A percentile compares a stretch with the other conserved stretches of the same genome.
Conservation (phyloP, 2,329 filamentous ascomycete species). For the Escovopsis sp. region DNA sequence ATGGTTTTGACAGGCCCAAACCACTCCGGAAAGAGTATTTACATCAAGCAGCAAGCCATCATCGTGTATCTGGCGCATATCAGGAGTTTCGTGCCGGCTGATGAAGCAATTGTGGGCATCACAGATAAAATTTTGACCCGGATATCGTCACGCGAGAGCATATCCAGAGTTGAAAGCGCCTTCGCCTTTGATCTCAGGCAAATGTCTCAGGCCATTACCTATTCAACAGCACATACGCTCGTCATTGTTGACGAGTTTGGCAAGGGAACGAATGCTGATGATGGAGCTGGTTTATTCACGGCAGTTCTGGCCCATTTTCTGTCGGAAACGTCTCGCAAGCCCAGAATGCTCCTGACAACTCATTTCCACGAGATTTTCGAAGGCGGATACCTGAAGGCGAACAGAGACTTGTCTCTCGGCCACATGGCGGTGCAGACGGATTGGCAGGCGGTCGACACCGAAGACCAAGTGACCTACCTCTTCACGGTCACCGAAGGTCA, state of each 20-base stretch:
- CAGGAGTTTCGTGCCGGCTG: constrained; percentile 80
- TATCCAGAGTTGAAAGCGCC: constrained; percentile 43
- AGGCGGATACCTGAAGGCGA: constrained; percentile 36
- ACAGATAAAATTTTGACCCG: constrained; percentile 89
- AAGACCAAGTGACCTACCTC: constrained; percentile 57
- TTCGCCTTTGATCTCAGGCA: constrained; percentile 76
- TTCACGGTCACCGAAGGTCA: constrained; percentile 56
- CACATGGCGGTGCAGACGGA: constrained; percentile 61
- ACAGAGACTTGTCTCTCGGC: constrained; percentile 39
- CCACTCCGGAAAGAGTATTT: constrained; percentile 92
- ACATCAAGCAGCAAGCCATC: constrained; percentile 81
- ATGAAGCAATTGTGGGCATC: constrained; percentile 60
- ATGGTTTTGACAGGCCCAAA: constrained; percentile 84
- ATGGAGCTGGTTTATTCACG: constrained; percentile 43
- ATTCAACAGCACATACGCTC: constrained; percentile 62
- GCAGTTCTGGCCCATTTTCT: constrained; percentile 44
- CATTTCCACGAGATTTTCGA: constrained; percentile 64
- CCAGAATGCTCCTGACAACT: constrained; percentile 46
- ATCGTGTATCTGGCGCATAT: constrained; percentile 89
- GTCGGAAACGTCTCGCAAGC: constrained; percentile 27
- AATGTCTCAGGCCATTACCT: constrained; percentile 58
- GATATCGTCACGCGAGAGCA: constrained; percentile 57
- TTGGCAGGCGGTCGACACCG: constrained; percentile 28
- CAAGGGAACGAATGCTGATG: constrained; percentile 44
- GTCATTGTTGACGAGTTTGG: constrained; percentile 89